A percentile compares a stretch with the other conserved stretches of the same genome.
Evolutionary conservation across 2,329 filamentous ascomycete species (phyloP).

Genomic region (Neocucurbitaria cava): DNA sequence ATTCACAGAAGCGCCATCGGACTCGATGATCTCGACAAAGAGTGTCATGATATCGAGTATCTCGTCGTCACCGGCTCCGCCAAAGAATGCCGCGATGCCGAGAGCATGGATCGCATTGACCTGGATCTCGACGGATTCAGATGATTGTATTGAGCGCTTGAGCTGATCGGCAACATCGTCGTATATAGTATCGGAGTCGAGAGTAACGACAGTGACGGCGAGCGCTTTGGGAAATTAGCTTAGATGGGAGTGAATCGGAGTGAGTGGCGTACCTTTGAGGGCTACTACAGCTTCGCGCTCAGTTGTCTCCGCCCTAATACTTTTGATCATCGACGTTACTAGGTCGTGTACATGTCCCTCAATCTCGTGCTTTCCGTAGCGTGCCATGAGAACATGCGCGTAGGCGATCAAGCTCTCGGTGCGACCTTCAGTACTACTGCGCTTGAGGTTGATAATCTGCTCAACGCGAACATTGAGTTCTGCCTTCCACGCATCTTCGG

Average conservation of each 20-base stretch:
- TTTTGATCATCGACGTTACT: slow-evolving; percentile 70
- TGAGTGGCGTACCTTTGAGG: slow-evolving; percentile 61
- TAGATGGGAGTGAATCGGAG: background rate
- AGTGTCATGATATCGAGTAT: slow-evolving; percentile 76
- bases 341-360: slow-evolving; percentile 67
- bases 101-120: slow-evolving; percentile 76
- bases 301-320: slow-evolving; percentile 72
- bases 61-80: slow-evolving; percentile 72
- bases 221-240: slow-evolving; percentile 58
- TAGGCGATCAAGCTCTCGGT: slow-evolving; percentile 69
- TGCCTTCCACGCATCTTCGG: slow-evolving; percentile 64
- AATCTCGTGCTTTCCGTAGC: slow-evolving; percentile 70
- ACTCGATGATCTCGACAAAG: slow-evolving; percentile 78
- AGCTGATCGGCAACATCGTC: slow-evolving; percentile 65
- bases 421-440: slow-evolving; percentile 74
- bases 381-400: slow-evolving; percentile 70
- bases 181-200: slow-evolving; percentile 70
- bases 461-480: slow-evolving; percentile 71
- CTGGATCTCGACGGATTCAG: slow-evolving; percentile 69
- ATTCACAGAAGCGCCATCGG: slow-evolving; percentile 75
- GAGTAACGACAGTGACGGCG: slow-evolving; percentile 72
- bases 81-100: slow-evolving; percentile 75
- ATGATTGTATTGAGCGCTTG: slow-evolving; percentile 70
- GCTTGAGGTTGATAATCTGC: slow-evolving; percentile 78
- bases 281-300: slow-evolving; percentile 74